Evolutionary conservation across 306 rosid genomes (phyloP).

Genomic region (Styphnolobium japonicum): DNA sequence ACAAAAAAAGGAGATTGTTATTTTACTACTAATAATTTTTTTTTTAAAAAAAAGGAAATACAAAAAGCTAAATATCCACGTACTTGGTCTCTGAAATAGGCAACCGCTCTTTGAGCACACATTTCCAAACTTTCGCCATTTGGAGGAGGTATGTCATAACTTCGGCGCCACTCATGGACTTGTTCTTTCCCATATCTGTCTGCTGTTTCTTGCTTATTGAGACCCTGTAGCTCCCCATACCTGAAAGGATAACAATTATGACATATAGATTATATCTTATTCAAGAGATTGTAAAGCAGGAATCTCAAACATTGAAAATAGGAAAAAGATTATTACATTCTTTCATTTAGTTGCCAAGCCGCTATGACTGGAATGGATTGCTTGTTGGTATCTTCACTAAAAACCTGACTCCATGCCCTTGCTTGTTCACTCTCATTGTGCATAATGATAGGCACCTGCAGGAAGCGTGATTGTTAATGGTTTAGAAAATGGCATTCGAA

Average conservation of each 20-base stretch:
- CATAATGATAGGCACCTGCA: slow-evolving; percentile 78
- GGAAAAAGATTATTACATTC: slow-evolving; percentile 63
- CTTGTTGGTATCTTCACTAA: slow-evolving; percentile 83
- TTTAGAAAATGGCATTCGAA: slow-evolving; percentile 13
- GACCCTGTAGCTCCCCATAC: slow-evolving; percentile 99
- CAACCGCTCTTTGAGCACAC: slow-evolving; percentile 99
- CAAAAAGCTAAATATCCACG: slow-evolving; percentile 16
- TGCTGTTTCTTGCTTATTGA: slow-evolving; percentile 96
- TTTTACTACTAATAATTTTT: neutral
- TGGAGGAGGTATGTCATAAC: slow-evolving; percentile 94
- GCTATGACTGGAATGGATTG: slow-evolving; percentile 93
- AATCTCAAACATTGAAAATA: slow-evolving; percentile 16
- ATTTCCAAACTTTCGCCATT: slow-evolving; percentile 99
- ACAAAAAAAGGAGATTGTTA: neutral
- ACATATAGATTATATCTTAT: neutral
- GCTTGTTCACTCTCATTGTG: slow-evolving; percentile 93
- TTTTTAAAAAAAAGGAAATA: neutral
- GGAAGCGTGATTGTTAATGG: slow-evolving; percentile 26
- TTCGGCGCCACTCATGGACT: slow-evolving; percentile 98
- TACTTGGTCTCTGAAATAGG: slow-evolving; percentile 88
- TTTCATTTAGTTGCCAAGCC: slow-evolving; percentile 93
- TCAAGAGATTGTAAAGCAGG: slow-evolving; percentile 1
- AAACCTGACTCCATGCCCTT: slow-evolving; percentile 80
- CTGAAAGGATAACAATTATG: slow-evolving; percentile 42
- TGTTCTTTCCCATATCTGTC: slow-evolving; percentile 95